phyloP scores from a whole-genome alignment of 805 yeast species.

The Torulaspora quercuum region DNA sequence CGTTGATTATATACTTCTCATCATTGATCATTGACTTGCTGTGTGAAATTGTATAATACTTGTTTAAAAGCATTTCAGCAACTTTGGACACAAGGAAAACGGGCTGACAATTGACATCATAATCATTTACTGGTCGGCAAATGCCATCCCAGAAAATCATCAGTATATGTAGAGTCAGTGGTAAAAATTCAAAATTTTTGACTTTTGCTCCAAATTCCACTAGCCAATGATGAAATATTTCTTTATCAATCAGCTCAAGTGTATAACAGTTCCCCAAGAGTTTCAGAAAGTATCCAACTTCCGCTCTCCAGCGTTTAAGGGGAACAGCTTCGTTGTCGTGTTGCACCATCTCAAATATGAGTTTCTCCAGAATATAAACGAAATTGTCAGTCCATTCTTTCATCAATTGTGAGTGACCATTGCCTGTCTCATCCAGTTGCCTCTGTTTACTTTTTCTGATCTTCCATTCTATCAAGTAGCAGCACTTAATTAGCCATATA shows the following conservation, averaged over 20 bases:
- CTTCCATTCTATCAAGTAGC: conserved; percentile 67
- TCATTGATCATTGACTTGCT: conserved; percentile 37
- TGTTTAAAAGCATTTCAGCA: conserved; percentile 55
- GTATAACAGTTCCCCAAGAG: conserved; percentile 63
- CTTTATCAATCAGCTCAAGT: conserved; percentile 62
- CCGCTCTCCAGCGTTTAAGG: conserved; percentile 41
- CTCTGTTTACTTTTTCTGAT: conserved; percentile 16
- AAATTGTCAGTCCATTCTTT: conserved; percentile 91
- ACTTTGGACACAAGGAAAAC: conserved; percentile 56
- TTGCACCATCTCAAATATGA: conserved; percentile 35
- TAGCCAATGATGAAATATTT: conserved; percentile 60
- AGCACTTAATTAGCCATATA: conserved; percentile 86
- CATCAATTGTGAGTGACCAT: conserved; percentile 50
- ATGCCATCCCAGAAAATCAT: conserved; percentile 72
- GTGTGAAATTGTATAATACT: conserved; percentile 40
- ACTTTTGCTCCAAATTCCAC: conserved; percentile 48
- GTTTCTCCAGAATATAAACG: conserved; percentile 45
- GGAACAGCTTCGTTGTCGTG: conserved; percentile 31
- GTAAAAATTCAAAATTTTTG: conserved; percentile 41
- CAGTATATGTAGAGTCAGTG: conserved; percentile 50
- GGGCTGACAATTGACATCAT: conserved; percentile 11
- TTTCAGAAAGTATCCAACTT: conserved; percentile 57
- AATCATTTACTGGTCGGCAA: conserved; percentile 40
- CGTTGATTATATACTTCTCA: conserved; percentile 39
- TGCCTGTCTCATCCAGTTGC: conserved; percentile 13